These are phyloP conservation scores for Brassica rapa DNA, from an alignment of 345 rosid species.

Conservation along the genomic window DNA sequence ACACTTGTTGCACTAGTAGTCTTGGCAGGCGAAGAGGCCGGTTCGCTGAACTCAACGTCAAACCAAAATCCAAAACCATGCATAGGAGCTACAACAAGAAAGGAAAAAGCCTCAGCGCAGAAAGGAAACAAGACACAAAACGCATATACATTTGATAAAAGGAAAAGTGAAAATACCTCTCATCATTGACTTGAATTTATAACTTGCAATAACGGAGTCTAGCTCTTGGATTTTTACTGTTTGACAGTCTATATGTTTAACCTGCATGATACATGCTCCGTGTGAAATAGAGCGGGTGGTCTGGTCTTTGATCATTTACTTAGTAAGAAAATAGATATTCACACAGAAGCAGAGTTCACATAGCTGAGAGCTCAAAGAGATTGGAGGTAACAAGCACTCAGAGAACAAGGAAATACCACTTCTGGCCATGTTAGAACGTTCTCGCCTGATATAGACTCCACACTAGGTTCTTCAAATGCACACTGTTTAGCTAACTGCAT, in stretches of 20 bases:
- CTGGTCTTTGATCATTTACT: slow-evolving; percentile 18
- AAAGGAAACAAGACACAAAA: neutral
- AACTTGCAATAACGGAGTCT: slow-evolving; percentile 74
- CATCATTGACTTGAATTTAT: slow-evolving; percentile 90
- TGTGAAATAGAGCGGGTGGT: neutral
- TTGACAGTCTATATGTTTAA: slow-evolving; percentile 83
- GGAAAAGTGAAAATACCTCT: slow-evolving; percentile 55
- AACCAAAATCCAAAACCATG: slow-evolving; percentile 99
- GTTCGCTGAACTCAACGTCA: slow-evolving; percentile 80
- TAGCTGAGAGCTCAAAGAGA: slow-evolving; percentile 18
- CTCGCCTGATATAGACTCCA: slow-evolving; percentile 85
- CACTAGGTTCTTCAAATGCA: slow-evolving; percentile 94
- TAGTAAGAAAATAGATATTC: neutral
- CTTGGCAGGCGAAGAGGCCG: slow-evolving; percentile 49
- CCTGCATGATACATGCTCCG: slow-evolving; percentile 49
- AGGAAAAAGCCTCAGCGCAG: slow-evolving; percentile 18
- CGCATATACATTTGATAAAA: neutral
- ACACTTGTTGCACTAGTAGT: slow-evolving; percentile 27
- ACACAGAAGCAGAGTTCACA: neutral
- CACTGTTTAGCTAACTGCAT: slow-evolving; percentile 89
- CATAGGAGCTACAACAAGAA: slow-evolving; percentile 68
- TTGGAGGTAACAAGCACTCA: slow-evolving; percentile 4
- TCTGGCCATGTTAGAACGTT: slow-evolving; percentile 93
- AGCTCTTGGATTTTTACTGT: slow-evolving; percentile 72
- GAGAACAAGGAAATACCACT: slow-evolving; percentile 59